phyloP scores from a whole-genome alignment of 768 basidiomycete genomes.

The Solioccasus polychromus region DNA sequence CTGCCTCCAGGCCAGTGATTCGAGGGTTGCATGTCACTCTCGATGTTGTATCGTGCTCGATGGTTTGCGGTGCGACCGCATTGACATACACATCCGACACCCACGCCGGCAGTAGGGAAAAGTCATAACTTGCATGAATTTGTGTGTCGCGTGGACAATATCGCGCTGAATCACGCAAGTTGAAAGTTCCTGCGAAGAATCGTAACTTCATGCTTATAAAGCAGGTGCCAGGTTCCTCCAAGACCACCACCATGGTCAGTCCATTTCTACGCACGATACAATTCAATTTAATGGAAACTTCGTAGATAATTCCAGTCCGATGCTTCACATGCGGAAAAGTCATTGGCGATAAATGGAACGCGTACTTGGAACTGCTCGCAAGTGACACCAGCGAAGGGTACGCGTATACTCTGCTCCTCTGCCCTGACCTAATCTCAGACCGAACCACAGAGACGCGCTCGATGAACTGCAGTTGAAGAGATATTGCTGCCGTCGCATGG shows the following conservation, averaged over 20 bases:
- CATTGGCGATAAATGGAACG: constrained; percentile 93
- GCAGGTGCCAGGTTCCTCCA: not conserved
- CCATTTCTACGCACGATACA: too few species aligned
- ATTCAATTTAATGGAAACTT: not conserved
- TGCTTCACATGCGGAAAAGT: constrained; percentile 98
- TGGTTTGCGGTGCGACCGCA: too few species aligned
- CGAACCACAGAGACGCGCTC: constrained; percentile 68
- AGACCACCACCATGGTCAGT: constrained; percentile 28
- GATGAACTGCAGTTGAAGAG: constrained; percentile 87
- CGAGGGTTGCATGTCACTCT: too few species aligned
- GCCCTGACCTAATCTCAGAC: not conserved
- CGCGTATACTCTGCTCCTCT: constrained; percentile 27
- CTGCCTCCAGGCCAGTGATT: too few species aligned
- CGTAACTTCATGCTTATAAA: too few species aligned
- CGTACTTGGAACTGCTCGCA: constrained; percentile 78
- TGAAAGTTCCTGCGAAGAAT: too few species aligned
- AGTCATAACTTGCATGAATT: too few species aligned
- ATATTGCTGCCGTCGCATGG: constrained; percentile 97
- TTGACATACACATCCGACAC: too few species aligned
- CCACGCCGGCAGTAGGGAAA: too few species aligned
- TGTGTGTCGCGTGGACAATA: too few species aligned
- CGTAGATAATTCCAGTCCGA: constrained; percentile 91
- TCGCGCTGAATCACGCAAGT: too few species aligned
- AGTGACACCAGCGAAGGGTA: constrained; percentile 88
- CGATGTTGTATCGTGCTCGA: too few species aligned